These are phyloP conservation scores for Rosa hybrid DNA, from an alignment of 331 rosid genomes.

Conservation along the genomic window DNA sequence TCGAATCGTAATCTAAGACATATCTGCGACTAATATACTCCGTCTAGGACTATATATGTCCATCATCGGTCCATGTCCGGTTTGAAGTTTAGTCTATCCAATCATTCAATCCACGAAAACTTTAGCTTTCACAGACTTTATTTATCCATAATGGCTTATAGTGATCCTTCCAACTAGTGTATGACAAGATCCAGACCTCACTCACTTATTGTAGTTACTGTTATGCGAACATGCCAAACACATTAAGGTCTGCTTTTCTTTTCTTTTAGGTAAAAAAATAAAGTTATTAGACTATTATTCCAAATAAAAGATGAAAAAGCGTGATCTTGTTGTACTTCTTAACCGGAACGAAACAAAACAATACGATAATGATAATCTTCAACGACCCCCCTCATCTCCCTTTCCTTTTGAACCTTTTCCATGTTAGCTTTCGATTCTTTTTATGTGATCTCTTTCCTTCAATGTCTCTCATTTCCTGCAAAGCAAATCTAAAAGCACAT, in stretches of 20 bases:
- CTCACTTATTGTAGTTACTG: not conserved
- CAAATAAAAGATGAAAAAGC: not conserved
- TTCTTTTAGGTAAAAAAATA: not conserved
- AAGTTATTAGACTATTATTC: constrained; percentile 2
- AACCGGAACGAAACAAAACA: not conserved
- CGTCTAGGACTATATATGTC: not conserved
- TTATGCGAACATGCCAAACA: not conserved
- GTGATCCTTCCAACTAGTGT: not conserved
- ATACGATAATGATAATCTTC: constrained; percentile 14
- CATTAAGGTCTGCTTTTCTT: not conserved
- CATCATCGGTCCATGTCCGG: not conserved
- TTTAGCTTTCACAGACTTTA: not conserved
- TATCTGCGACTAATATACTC: not conserved
- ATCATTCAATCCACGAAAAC: not conserved
- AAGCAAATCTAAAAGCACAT: not conserved
- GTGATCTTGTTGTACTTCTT: constrained; percentile 6
- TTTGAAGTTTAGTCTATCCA: not conserved
- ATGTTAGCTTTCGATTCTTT: constrained; percentile 1
- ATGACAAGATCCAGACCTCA: constrained; percentile 1
- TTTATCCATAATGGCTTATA: constrained; percentile 7
- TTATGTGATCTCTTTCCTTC: not conserved
- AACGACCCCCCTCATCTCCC: not conserved
- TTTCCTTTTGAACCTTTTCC: not conserved
- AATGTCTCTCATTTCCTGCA: not conserved
- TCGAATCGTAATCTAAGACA: not conserved